Base-by-base conservation (phyloP, 176 grass and related monocot genomes). In the Bothriochloa decipiens region DNA sequence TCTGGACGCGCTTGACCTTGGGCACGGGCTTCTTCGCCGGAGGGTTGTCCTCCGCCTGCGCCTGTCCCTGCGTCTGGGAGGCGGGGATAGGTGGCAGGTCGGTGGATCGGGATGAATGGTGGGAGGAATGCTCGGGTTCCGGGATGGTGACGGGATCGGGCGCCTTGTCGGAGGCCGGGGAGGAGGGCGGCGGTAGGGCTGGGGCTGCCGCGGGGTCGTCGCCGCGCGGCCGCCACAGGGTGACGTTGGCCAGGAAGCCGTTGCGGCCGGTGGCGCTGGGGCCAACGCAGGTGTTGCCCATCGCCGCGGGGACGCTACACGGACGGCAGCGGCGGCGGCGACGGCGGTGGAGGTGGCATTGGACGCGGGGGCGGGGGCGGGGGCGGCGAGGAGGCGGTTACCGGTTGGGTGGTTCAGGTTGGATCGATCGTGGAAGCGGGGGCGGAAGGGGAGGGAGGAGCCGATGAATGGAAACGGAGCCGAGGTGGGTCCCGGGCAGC, bases 231-330 rank as follows among this genome's bases (percentile, higher is more conserved):
- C 90, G 90, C 90, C 90, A 92, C 53, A 92, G 81, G 80, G 55
- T 75, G 70, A 92, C 90, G 83, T 77, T 71, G 68, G 87, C 78
- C 69, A 92, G 82, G 81, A 92, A 89, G 23, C 90, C 90, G 27
- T 53, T 86, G 70, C 87, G 79, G 63, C 90, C 87, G 42, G 79
- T 52, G 68, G 60, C 75, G 53, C 81, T 92, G 52, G 90, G 87
- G 84, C 90, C 87, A 27, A 81, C 81, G 84, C 84, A 92, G 84
- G 72, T 92, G 65, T 92, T 92, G 45, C 90, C 90, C 90, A 92
- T 92, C 79, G 83, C 79, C 78, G 83, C 50, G 58, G 58, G 80
- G 70, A 86, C 74, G 60, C 88, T 86, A 90, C 84, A 81, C 41
- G 69, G 69, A 79, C 70, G 89, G 72, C 77, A 53, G 62, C 76